These are phyloP conservation scores for Neospermospora avenae DNA, from an alignment of 2,329 filamentous ascomycete genomes.

Conservation along the genomic window DNA sequence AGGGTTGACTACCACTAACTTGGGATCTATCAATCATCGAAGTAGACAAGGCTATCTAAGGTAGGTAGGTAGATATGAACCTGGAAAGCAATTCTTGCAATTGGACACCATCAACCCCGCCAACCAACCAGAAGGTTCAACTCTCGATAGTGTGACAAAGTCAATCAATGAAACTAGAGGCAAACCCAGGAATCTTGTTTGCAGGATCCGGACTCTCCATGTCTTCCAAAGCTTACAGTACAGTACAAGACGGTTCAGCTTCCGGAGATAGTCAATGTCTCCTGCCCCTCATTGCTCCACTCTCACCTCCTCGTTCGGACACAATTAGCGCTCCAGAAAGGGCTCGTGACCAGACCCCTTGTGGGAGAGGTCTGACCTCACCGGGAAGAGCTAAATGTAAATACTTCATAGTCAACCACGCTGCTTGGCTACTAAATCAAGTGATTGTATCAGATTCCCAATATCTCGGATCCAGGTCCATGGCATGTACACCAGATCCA, in stretches of 20 bases:
- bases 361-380: conserved; percentile 6
- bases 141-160: too few relatives aligned
- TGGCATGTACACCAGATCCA: too few relatives aligned
- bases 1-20: conserved; percentile 20
- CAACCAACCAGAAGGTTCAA: background rate
- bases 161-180: too few relatives aligned
- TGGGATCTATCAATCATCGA: conserved; percentile 19
- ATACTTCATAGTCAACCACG: too few relatives aligned
- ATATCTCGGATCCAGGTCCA: too few relatives aligned
- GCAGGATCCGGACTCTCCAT: too few relatives aligned
- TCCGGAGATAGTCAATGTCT: conserved; percentile 9
- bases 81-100: background rate
- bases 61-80: background rate
- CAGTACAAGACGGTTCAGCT: conserved; percentile 12
- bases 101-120: background rate
- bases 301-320: conserved; percentile 17
- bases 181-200: too few relatives aligned
- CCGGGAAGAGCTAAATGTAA: background rate
- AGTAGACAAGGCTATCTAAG: background rate
- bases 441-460: too few relatives aligned
- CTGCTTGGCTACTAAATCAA: too few relatives aligned
- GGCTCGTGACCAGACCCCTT: conserved; percentile 24
- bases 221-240: conserved; percentile 16
- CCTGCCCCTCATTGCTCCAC: background rate
- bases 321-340: conserved; percentile 23